Evolutionary conservation across 257 asterid genomes (phyloP).

Genomic region (Nicotiana knightiana): DNA sequence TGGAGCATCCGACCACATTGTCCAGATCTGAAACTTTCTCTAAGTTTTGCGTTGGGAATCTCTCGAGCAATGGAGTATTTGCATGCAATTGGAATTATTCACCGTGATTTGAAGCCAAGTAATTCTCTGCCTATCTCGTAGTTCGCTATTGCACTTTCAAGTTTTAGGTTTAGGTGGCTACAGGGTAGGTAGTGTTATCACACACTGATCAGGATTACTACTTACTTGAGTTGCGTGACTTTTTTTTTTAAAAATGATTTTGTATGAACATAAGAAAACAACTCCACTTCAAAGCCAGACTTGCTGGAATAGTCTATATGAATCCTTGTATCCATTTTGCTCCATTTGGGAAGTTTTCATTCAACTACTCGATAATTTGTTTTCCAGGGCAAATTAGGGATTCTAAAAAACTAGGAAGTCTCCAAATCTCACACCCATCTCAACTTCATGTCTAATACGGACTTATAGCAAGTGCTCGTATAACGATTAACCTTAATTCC

Average conservation of each 20-base stretch:
- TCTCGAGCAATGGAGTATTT: slow-evolving; percentile 63
- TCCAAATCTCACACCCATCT: neutral
- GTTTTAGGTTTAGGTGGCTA: slow-evolving; percentile 3
- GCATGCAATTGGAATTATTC: slow-evolving; percentile 49
- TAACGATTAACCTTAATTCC: neutral
- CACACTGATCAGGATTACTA: neutral
- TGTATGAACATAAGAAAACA: neutral
- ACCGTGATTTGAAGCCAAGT: slow-evolving; percentile 69
- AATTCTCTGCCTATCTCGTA: slow-evolving; percentile 13
- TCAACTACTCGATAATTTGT: neutral
- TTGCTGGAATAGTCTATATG: neutral
- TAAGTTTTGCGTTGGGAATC: slow-evolving; percentile 42
- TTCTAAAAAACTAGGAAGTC: neutral
- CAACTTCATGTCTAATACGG: neutral
- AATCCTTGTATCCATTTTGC: neutral
- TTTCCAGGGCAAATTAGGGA: neutral
- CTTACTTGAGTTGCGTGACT: neutral
- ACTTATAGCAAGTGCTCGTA: neutral
- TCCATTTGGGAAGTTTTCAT: neutral
- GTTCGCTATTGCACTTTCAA: slow-evolving; percentile 3
- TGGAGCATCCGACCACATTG: slow-evolving; percentile 48
- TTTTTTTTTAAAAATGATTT: neutral
- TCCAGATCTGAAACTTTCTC: slow-evolving; percentile 44
- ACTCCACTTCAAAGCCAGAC: neutral
- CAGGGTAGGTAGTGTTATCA: neutral